Conservation (phyloP, 805 yeast species). For the Ogataea neopini region DNA sequence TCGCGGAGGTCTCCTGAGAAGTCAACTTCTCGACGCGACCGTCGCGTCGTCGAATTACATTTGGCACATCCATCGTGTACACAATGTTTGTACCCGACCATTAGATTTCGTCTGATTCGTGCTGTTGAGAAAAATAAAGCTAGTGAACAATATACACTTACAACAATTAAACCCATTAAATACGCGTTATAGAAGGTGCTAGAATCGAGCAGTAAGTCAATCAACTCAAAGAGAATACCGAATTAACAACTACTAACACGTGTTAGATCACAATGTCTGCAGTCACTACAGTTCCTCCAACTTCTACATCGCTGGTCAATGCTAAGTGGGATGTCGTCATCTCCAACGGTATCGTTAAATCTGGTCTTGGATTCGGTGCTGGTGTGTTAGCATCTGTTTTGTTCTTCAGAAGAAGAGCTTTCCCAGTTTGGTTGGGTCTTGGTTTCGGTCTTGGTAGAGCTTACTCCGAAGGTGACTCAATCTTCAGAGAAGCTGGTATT, state of each 20-base stretch:
- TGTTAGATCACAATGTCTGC: conserved; percentile 21
- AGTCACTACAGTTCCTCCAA: conserved; percentile 22
- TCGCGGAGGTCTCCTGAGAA: background rate
- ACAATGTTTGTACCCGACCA: conserved; percentile 1
- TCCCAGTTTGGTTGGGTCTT: conserved; percentile 96
- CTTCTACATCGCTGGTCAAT: conserved; percentile 32
- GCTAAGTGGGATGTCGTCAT: conserved; percentile 89
- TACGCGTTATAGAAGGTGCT: background rate
- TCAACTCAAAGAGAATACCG: too few relatives aligned
- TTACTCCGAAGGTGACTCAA: conserved; percentile 96
- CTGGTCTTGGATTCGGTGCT: conserved; percentile 94
- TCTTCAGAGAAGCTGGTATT: conserved; percentile 82
- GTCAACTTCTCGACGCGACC: too few relatives aligned
- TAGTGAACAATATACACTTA: background rate
- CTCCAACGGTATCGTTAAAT: conserved; percentile 90
- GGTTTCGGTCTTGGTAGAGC: conserved; percentile 99
- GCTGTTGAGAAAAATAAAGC: conserved; percentile 6
- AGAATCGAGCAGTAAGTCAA: background rate
- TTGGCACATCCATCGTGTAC: conserved; percentile 1
- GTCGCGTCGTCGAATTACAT: too few relatives aligned
- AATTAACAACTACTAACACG: conserved; percentile 11
- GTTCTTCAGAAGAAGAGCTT: conserved; percentile 88
- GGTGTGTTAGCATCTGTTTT: conserved; percentile 93
- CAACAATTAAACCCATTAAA: background rate
- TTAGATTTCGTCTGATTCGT: conserved; percentile 14